Evolutionary conservation across 2,329 filamentous ascomycete genomes (phyloP), one percentile per base, ranked within the genome.

Genomic region (Cladosporium velox): DNA sequence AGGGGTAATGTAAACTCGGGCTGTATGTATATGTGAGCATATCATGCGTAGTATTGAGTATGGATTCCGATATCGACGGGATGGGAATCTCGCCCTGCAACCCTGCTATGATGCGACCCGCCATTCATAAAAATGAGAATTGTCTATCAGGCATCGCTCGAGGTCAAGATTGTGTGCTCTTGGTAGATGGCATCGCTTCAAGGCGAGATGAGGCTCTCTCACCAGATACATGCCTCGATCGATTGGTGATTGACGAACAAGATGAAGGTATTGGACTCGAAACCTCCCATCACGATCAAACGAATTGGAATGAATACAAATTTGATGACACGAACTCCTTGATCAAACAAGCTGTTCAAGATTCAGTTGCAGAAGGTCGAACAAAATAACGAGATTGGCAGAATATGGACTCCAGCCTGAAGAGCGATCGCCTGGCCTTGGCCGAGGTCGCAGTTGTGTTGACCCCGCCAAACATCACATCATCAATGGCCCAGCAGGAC

Each of bases 361-460:
- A 24, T 24, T 24, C 24, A 24, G 24, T 24, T 24, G 18, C 6
- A 41, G 18, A 18, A 18, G 14, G 3, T 35, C 2, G 11, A 21
- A 47, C 1, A 21, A 11, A 1, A 3, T 8, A 47, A 11, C n/a
- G n/a, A 47, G 21, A n/a, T 47, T 12, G 8, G 3, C n/a, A 47
- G 41, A 8, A 24, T 47, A 21, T 21, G n/a, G 3, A 12, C 10
- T 32, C 24, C 28, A 54, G 26, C 12, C 24, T 30, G 15, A 54
- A 30, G 51, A 55, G 52, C 51, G 18, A 34, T 30, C 28, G 10
- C 52, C 52, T 32, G 5, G 10, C 52, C 52, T 32, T 32, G 52
- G 55, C 55, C 55, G 55, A 58, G 55, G 55, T 58, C 55, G 55
- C 55, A 35, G 55, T 28, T 4, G 34, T 35, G 34, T 35, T 35